Base-by-base conservation (phyloP, 768 basidiomycete species). In the Russula compacta region DNA sequence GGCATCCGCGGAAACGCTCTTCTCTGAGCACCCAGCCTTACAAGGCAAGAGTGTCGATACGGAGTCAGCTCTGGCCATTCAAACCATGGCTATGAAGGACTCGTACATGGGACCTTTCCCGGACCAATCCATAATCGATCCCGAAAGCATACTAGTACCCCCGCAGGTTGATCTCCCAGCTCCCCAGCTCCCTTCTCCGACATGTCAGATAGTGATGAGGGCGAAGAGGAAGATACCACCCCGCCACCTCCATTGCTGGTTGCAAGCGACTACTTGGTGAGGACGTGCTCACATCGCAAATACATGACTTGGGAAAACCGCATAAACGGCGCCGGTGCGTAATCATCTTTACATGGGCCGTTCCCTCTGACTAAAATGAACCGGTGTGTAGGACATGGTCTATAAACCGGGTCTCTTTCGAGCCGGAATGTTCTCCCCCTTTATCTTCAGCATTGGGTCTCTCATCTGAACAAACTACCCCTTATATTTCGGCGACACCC, bases 1-100 rank as follows among this genome's bases (percentile, higher is more conserved):
- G 52, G 58, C 56, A 0, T 46, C 29, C 0, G 72, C 73, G 0
- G 68, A 71, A 12, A 67, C 53, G 0, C 64, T 77, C 3, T 77
- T 74, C 58, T 61, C 66, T 0, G 67, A 72, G 1, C 66, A 65
- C 14, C 40, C 12, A 15, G 1, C 47, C 9, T 33, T 51, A 38
- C 33, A 32, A 44, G 39, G 12, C 4, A 40, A 40, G 19, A 11
- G 33, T 1, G 12, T 24, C 6, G 15, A 36, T 11, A 7, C 5
- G 6, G 39, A 29, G 10, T 6, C 15, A 12, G 17, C 14, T 19
- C 19, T 7, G 42, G 5, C 6, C 3, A 12, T 15, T 43, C 49
- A 0, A 46, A 10, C 42, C 11, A 4, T 36, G n/a, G 17, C 8
- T 14, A 33, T 3, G 2, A 40, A 24, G n/a, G n/a, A 39, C 11